Percentiles rank a stretch among this genome's conserved stretches.
These are phyloP conservation scores for Gossypium raimondii DNA, from an alignment of 345 rosid species.

Conservation along the genomic window DNA sequence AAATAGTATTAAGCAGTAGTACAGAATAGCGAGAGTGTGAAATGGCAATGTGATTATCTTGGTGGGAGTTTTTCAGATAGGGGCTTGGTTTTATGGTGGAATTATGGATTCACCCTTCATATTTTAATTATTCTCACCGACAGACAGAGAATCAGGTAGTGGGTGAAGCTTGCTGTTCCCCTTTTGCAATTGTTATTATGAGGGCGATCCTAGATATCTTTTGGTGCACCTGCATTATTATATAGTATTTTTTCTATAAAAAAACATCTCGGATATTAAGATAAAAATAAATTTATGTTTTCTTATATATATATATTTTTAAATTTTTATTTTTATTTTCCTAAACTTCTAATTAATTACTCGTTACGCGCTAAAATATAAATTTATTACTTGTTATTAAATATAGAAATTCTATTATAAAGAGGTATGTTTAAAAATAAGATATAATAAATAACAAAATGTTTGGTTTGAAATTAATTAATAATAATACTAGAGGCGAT, in stretches of 20 bases:
- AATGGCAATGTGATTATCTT: background rate
- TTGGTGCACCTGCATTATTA: background rate
- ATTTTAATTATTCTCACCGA: constrained; percentile 24
- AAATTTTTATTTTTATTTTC: no score
- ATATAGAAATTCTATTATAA: no score
- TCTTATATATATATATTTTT: no score
- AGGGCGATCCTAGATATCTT: background rate
- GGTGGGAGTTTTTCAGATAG: background rate
- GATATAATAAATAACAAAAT: no score
- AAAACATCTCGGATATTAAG: background rate
- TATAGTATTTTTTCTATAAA: background rate
- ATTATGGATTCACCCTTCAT: constrained; percentile 17
- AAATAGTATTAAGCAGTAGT: background rate
- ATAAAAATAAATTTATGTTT: no score
- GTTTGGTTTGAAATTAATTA: no score
- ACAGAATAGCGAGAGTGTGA: background rate
- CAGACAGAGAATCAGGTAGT: constrained; percentile 15
- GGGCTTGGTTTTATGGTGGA: background rate
- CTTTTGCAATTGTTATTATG: background rate
- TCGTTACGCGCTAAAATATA: no score
- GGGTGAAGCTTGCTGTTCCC: background rate
- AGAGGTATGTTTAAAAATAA: no score
- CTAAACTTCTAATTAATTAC: no score
- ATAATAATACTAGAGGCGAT: no score
- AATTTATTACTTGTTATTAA: no score